Evolutionary conservation across 2,329 filamentous ascomycete genomes (phyloP).

Genomic region (Volutella citrinella): DNA sequence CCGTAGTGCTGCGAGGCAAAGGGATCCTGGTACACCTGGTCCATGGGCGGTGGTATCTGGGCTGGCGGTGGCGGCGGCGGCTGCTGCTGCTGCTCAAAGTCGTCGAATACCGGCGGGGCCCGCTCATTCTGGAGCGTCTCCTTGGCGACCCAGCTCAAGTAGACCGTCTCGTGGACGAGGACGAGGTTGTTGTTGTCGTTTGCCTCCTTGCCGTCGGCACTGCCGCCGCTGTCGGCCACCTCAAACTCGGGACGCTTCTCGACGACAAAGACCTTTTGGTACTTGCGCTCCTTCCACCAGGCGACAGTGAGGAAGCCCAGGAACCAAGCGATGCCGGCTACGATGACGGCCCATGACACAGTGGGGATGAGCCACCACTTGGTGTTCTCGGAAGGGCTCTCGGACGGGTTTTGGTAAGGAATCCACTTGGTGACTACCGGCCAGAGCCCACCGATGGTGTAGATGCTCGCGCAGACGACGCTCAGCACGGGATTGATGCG

Average conservation of each 20-base stretch:
- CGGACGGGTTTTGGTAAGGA: constrained; percentile 21
- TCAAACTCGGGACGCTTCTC: constrained; percentile 35
- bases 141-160: constrained; percentile 31
- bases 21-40: no score
- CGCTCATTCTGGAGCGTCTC: constrained; percentile 19
- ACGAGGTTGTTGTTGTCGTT: constrained; percentile 26
- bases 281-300: constrained; percentile 24
- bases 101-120: constrained; percentile 6
- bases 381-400: constrained; percentile 6
- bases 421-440: constrained; percentile 33
- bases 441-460: constrained; percentile 29
- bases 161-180: constrained; percentile 36
- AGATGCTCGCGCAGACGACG: constrained; percentile 28
- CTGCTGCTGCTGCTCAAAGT: constrained; percentile 4
- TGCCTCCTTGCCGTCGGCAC: constrained; percentile 13
- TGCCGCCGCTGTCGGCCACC: constrained; percentile 16
- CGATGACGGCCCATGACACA: constrained; percentile 30
- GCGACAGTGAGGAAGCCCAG: constrained; percentile 32
- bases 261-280: constrained; percentile 31
- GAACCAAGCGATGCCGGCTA: constrained; percentile 29
- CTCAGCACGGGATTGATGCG: constrained; percentile 29
- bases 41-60: no score
- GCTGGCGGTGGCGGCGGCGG: no score
- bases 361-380: constrained; percentile 31
- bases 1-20: no score